Conservation (phyloP, 1,139 yeast species). For the Pichia sp. region DNA sequence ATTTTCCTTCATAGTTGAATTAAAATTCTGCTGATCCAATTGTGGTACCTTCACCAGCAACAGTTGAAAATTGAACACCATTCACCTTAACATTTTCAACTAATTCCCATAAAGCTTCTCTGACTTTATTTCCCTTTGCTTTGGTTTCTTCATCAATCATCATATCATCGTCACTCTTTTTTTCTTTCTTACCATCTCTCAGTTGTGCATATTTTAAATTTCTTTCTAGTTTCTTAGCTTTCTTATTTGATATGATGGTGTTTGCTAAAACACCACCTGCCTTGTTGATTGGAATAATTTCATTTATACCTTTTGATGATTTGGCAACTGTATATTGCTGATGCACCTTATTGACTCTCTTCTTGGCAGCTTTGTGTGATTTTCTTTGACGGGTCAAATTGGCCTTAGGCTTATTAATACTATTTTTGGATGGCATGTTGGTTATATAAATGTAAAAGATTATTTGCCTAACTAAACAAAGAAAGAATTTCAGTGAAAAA, state of each 20-base stretch:
- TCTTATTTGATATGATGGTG: constrained; percentile 65
- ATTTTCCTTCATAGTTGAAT: neutral
- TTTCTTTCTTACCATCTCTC: constrained; percentile 39
- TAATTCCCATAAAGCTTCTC: constrained; percentile 62
- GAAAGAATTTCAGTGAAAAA: too few relatives aligned
- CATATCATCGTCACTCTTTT: constrained; percentile 27
- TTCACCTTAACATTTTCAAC: constrained; percentile 43
- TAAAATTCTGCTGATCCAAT: constrained; percentile 43
- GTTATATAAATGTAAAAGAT: too few relatives aligned
- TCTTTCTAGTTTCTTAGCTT: constrained; percentile 75
- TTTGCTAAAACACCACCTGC: constrained; percentile 43
- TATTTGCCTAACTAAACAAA: too few relatives aligned
- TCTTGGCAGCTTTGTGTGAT: constrained; percentile 45
- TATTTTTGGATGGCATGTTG: constrained; percentile 45
- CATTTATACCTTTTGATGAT: constrained; percentile 43
- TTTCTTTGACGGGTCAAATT: constrained; percentile 48
- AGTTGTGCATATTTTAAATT: constrained; percentile 60
- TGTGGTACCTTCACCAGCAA: constrained; percentile 69
- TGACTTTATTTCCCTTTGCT: constrained; percentile 37
- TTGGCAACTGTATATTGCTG: constrained; percentile 31
- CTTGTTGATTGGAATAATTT: constrained; percentile 49
- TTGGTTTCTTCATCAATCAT: constrained; percentile 22
- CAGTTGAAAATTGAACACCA: constrained; percentile 35
- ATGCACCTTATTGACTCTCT: constrained; percentile 42
- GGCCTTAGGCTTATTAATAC: constrained; percentile 72